Evolutionary conservation across 2,329 filamentous ascomycete genomes (phyloP).

Genomic region (Phaeophleospora eucalypticola): DNA sequence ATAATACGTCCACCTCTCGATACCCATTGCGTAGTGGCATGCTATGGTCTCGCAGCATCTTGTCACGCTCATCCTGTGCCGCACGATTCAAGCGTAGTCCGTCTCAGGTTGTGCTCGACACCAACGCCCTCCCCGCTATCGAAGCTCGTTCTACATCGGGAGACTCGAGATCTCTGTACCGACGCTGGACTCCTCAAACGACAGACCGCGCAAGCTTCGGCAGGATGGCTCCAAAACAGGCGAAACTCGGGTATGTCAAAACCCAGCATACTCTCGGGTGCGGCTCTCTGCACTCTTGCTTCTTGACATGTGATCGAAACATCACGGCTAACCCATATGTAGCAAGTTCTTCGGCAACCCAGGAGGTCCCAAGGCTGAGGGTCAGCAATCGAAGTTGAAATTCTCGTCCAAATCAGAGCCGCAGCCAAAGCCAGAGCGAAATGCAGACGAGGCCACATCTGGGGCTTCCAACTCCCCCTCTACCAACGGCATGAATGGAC

Average conservation of each 20-base stretch:
- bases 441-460: conserved; percentile 6
- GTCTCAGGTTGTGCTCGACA: background rate
- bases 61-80: background rate
- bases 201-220: conserved; percentile 7
- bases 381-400: conserved; percentile 73
- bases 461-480: conserved; percentile 18
- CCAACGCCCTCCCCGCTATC: conserved; percentile 4
- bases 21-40: conserved; percentile 3
- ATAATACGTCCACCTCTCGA: too few species aligned
- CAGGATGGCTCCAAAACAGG: conserved; percentile 59
- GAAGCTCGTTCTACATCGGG: conserved; percentile 10
- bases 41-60: conserved; percentile 3
- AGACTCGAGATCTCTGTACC: conserved; percentile 11
- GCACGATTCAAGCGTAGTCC: background rate
- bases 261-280: conserved; percentile 73
- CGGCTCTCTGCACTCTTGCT: conserved; percentile 14
- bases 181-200: conserved; percentile 2
- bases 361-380: conserved; percentile 55
- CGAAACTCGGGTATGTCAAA: conserved; percentile 83
- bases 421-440: conserved; percentile 18
- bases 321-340: conserved; percentile 1
- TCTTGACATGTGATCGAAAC: background rate
- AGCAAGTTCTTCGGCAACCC: conserved; percentile 82
- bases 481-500: conserved; percentile 25
- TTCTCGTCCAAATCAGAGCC: conserved; percentile 52